These are phyloP conservation scores for Actinomucor elegans DNA, from an alignment of 371 early-diverging fungal genomes.

Conservation along the genomic window DNA sequence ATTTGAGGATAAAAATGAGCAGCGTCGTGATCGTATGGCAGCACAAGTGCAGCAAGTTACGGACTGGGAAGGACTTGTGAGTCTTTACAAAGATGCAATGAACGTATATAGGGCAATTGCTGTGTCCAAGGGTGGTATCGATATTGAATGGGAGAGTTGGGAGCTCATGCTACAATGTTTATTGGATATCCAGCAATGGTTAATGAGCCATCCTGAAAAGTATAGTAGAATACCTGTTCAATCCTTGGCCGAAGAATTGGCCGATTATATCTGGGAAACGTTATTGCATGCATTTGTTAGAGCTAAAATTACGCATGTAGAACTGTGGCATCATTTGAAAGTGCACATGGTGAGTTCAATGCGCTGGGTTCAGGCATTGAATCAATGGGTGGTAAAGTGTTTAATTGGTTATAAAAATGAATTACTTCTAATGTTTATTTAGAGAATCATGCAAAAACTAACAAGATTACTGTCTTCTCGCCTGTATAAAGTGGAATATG, in stretches of 20 bases:
- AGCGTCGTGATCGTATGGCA: conserved; percentile 10
- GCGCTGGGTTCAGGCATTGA: conserved; percentile 52
- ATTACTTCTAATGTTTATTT: neutral
- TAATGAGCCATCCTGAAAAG: conserved; percentile 54
- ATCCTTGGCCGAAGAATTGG: conserved; percentile 54
- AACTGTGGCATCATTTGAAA: conserved; percentile 54
- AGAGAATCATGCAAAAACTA: conserved; percentile 60
- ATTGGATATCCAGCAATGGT: conserved; percentile 55
- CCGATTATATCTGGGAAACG: conserved; percentile 61
- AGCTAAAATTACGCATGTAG: conserved; percentile 44
- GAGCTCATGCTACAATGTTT: conserved; percentile 50
- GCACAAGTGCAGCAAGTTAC: conserved; percentile 23
- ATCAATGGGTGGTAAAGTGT: conserved; percentile 60
- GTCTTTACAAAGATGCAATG: conserved; percentile 60
- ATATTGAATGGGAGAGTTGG: conserved; percentile 66
- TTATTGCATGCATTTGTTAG: conserved; percentile 58
- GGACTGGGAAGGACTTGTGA: conserved; percentile 54
- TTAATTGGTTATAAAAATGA: neutral
- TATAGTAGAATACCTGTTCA: conserved; percentile 47
- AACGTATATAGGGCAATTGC: conserved; percentile 61
- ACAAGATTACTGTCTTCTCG: conserved; percentile 51
- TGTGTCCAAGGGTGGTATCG: conserved; percentile 56
- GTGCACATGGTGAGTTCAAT: conserved; percentile 43
- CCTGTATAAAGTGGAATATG: conserved; percentile 56
- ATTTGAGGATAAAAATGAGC: conserved; percentile 34